Evolutionary conservation across 345 rosid genomes (phyloP), one percentile per base, ranked within the genome.

Genomic region (Hypericum androsaemum): DNA sequence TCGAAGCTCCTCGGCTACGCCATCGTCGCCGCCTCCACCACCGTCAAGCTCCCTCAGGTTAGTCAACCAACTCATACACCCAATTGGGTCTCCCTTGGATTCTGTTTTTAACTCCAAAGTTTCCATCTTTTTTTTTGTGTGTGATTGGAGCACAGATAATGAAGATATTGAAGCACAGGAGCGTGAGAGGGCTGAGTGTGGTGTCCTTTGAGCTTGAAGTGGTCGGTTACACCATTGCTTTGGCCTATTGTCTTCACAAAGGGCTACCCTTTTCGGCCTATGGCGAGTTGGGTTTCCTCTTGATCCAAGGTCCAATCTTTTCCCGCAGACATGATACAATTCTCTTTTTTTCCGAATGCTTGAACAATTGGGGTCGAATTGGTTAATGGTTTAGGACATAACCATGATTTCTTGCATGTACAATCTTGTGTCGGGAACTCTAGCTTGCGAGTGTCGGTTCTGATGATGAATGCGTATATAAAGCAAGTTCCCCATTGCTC

Each of bases 11-110:
- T 90, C 10, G 98, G 98, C 62, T 87, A 90, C 59, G 66, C 66
- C 69, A 84, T 90, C 76, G 94, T 90, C 39, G 89, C 88, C 50
- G 86, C 88, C 63, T 92, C 96, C 65, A 83, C 94, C 75, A 83
- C 95, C 59, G 96, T 92, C 73, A 92, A 92, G 57, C 76, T 92
- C 61, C 98, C 98, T 43, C 95, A 86, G 95, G 89, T 78, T 36
- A 37, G 9, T 32, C 8, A 7, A 28, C 9, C 7, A n/a, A n/a
- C n/a, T n/a, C n/a, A n/a, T n/a, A n/a, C n/a, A n/a, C 9, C 4
- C 52, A 1, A 7, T 11, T 42, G 11, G 2, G 12, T 13, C 6
- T 37, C n/a, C 16, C 15, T 44, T 12, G 7, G 6, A 9, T 56
- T 22, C 0, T 7, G 2, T 39, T 36, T 16, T 7, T 37, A 6